Base-by-base conservation (phyloP, 2,329 filamentous ascomycete genomes). In the Ophiostoma himal-ulmi region DNA sequence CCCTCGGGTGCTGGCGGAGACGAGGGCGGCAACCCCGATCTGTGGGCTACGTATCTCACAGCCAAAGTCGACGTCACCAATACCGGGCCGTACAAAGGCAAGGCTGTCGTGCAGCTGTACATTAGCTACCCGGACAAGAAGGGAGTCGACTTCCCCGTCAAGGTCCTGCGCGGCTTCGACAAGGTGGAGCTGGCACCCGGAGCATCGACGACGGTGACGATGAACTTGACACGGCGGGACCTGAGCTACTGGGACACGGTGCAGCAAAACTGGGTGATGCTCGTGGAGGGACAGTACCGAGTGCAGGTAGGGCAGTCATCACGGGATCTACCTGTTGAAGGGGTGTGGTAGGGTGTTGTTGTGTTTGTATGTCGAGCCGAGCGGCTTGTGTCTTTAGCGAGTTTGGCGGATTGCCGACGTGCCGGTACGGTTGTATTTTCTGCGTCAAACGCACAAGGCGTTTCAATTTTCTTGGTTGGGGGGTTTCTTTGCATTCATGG, bases 151-250 rank as follows among this genome's bases (percentile, higher is more conserved):
- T 74, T 74, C 36, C 73, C 73, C 5, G 78, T 88, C 1, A 84
- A 84, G 70, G 87, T 89, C n/a, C 82, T 93, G 26, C 85, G 91
- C 17, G 90, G 90, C 39, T 93, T 93, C 76, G 88, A 90, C 73
- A 93, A 93, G 81, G 80, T 91, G 2, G 77, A 80, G 36, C 78
- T 93, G 20, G 80, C 82, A 4, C 81, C 83, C 0, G 83, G 82
- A 0, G 78, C 82, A 69, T 78, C 77, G 2, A 76, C 75, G 86
- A 79, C 76, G 2, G 78, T 84, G 17, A 77, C 70, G 0, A 79
- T 86, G 71, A 76, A 78, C n/a, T 73, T 88, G 34, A 84, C 79
- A 22, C 78, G 84, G 26, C 82, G 84, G 48, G 85, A 87, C 75
- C 72, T 88, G 37, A 84, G 83, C 74, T 82, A 85, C 44, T 87